Evolutionary conservation across 306 rosid species (phyloP).

Genomic region (Chamaecrista fasciculata): DNA sequence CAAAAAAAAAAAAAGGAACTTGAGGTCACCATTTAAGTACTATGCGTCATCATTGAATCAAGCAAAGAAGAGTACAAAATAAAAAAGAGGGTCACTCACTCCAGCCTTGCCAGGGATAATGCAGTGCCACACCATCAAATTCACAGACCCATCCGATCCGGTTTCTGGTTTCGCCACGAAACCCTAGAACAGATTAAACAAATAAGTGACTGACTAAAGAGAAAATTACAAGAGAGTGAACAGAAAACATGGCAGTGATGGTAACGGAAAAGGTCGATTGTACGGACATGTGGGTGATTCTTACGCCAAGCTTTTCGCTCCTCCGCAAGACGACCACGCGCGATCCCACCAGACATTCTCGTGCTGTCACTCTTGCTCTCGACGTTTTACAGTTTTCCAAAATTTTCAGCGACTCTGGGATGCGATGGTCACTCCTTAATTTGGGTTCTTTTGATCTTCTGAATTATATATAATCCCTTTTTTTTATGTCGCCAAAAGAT

Average conservation of each 20-base stretch:
- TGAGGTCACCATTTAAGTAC: not conserved
- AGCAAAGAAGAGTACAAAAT: not conserved
- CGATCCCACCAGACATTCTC: conserved; percentile 29
- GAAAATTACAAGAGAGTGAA: not conserved
- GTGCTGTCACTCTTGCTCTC: not conserved
- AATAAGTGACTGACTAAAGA: not conserved
- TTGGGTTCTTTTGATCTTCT: too few relatives aligned
- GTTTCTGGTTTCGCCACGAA: conserved; percentile 39
- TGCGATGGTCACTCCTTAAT: not conserved
- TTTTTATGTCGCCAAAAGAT: too few relatives aligned
- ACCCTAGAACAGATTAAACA: conserved; percentile 15
- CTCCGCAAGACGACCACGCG: conserved; percentile 33
- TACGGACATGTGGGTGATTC: conserved; percentile 35
- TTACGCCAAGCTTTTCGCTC: conserved; percentile 36
- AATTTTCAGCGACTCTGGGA: not conserved
- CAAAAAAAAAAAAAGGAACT: not conserved
- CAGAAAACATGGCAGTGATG: not conserved
- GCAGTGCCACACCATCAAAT: conserved; percentile 39
- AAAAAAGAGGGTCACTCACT: conserved; percentile 15
- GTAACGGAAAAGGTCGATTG: not conserved
- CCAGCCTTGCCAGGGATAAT: conserved; percentile 32
- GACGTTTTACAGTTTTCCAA: not conserved
- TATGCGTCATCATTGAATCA: not conserved
- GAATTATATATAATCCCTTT: too few relatives aligned
- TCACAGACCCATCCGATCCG: conserved; percentile 27